These are phyloP conservation scores for Vigna angularis DNA, from an alignment of 306 rosid genomes.

Conservation along the genomic window DNA sequence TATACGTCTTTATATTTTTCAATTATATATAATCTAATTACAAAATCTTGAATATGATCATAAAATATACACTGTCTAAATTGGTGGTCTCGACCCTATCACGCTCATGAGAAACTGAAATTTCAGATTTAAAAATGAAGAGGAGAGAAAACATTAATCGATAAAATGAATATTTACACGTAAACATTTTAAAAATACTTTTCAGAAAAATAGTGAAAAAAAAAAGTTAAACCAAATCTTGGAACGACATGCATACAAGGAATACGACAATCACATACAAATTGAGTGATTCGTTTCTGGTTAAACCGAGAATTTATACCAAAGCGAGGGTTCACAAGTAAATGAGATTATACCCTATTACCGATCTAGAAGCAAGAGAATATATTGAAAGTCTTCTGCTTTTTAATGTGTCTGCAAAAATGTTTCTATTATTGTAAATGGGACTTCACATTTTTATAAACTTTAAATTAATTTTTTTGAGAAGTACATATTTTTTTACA, in stretches of 20 bases:
- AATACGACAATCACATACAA: constrained; percentile 3
- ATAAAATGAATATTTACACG: neutral
- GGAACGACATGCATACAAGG: neutral
- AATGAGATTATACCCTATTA: constrained; percentile 29
- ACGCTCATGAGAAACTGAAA: neutral
- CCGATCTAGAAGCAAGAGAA: constrained; percentile 22
- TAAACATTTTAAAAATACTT: no score
- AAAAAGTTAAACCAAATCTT: neutral
- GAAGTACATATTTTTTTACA: no score
- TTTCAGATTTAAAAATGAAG: constrained; percentile 1
- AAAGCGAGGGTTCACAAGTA: constrained; percentile 36
- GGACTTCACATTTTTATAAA: neutral
- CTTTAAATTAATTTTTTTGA: no score
- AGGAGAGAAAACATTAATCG: neutral
- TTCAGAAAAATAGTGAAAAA: neutral
- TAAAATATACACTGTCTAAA: neutral
- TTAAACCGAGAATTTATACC: constrained; percentile 40
- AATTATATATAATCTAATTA: neutral
- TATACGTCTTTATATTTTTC: neutral
- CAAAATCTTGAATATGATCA: neutral
- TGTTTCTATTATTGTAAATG: no score
- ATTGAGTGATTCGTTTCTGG: constrained; percentile 15
- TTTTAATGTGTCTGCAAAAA: neutral
- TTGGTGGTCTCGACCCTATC: neutral
- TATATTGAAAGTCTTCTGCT: constrained; percentile 19